Evolutionary conservation across 768 basidiomycete genomes (phyloP).

Genomic region (Mycena latifolia): DNA sequence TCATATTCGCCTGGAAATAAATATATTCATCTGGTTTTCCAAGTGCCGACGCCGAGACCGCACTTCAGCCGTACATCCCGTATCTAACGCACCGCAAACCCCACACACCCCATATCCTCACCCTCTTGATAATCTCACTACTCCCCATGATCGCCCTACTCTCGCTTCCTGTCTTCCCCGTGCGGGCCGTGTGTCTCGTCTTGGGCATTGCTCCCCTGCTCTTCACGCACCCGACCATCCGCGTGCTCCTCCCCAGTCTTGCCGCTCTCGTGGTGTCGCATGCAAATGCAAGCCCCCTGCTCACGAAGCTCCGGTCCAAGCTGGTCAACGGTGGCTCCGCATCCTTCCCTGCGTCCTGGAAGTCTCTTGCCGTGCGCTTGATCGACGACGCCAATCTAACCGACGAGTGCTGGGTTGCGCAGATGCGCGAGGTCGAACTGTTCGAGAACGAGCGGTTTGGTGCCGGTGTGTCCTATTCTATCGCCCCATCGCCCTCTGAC

Average conservation of each 20-base stretch:
- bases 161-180: constrained; percentile 60
- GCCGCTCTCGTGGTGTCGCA: not conserved
- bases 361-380: constrained; percentile 50
- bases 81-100: constrained; percentile 61
- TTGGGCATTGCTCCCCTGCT: constrained; percentile 65
- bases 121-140: constrained; percentile 59
- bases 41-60: constrained; percentile 76
- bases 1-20: not conserved
- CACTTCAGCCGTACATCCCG: constrained; percentile 63
- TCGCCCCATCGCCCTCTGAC: not conserved
- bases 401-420: constrained; percentile 73
- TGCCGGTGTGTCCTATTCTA: constrained; percentile 31
- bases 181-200: constrained; percentile 60
- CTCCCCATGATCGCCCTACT: constrained; percentile 64
- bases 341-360: constrained; percentile 17
- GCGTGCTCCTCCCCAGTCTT: constrained; percentile 45
- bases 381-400: constrained; percentile 76
- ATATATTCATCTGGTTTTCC: constrained; percentile 14
- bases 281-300: constrained; percentile 9
- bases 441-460: constrained; percentile 86
- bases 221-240: constrained; percentile 63
- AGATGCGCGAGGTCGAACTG: constrained; percentile 77
- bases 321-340: not conserved
- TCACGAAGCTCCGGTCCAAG: constrained; percentile 13
- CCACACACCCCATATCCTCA: constrained; percentile 67